Percentiles rank a stretch among this genome's conserved stretches.
Evolutionary conservation across 169 alveolate species (phyloP).

Genomic region (Plasmodium cynomolgi): DNA sequence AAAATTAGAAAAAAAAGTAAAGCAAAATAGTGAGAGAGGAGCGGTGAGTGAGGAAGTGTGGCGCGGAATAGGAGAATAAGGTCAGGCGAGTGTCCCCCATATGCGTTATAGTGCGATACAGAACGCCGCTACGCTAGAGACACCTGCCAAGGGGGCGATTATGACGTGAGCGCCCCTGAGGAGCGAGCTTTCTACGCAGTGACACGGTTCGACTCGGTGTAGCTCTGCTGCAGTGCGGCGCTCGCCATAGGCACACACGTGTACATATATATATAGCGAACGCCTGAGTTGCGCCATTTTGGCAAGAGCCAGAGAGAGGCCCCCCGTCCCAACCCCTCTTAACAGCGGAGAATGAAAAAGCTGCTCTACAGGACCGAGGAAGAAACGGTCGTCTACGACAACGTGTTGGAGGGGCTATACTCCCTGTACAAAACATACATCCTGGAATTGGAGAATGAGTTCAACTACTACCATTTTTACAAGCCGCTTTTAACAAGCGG

Average conservation of each 20-base stretch:
- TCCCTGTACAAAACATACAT: conserved; percentile 56
- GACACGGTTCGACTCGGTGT: background rate
- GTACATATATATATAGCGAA: background rate
- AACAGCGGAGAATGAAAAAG: conserved; percentile 23
- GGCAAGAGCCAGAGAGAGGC: background rate
- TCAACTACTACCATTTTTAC: conserved; percentile 78
- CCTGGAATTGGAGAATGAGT: conserved; percentile 76
- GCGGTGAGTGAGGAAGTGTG: background rate
- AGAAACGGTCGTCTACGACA: conserved; percentile 67
- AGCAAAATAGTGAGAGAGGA: background rate
- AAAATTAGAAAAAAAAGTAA: background rate
- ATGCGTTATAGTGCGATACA: background rate
- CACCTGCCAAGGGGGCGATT: background rate
- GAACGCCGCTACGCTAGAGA: background rate
- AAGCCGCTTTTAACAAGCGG: conserved; percentile 81
- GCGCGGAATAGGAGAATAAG: background rate
- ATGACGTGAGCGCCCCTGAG: background rate
- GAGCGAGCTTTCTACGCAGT: background rate
- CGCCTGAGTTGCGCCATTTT: background rate
- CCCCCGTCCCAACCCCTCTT: background rate
- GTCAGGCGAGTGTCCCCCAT: background rate
- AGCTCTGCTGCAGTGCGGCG: background rate
- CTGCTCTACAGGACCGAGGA: conserved; percentile 40
- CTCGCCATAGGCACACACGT: background rate
- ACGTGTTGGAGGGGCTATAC: conserved; percentile 63